Percentiles rank a stretch among this genome's conserved stretches.
These are phyloP conservation scores for Daucus carota DNA, from an alignment of 129 eudicot genomes.

Conservation along the genomic window DNA sequence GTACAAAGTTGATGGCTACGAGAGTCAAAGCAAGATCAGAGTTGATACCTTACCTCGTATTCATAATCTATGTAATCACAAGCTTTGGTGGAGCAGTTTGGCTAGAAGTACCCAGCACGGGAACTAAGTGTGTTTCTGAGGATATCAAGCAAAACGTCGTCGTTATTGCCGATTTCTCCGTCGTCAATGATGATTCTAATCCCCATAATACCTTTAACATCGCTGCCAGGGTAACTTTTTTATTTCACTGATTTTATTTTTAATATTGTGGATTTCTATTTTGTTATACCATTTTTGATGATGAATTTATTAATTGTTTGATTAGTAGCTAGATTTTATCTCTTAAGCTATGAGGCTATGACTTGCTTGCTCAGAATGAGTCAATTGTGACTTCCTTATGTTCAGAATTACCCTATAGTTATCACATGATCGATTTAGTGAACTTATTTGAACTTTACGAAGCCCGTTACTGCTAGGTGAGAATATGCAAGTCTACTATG, in stretches of 20 bases:
- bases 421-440: too few species aligned
- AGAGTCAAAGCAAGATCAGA: neutral
- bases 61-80: neutral
- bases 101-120: slow-evolving; percentile 46
- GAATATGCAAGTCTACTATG: too few species aligned
- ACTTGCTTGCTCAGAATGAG: neutral
- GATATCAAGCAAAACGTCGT: slow-evolving; percentile 53
- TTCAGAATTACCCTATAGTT: too few species aligned
- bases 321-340: neutral
- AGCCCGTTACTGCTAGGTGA: too few species aligned
- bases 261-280: neutral
- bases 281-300: neutral
- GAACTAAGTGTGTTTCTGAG: slow-evolving; percentile 65
- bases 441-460: too few species aligned
- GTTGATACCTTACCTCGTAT: neutral
- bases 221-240: slow-evolving; percentile 29
- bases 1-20: neutral
- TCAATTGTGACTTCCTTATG: neutral
- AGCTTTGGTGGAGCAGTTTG: slow-evolving; percentile 27
- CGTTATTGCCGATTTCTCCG: slow-evolving; percentile 49
- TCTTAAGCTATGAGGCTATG: neutral
- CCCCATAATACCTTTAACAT: slow-evolving; percentile 20
- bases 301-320: neutral
- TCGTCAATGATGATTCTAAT: slow-evolving; percentile 24
- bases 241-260: neutral